A percentile compares a stretch with the other conserved stretches of the same genome.
phyloP scores from a whole-genome alignment of 495 filamentous ascomycete genomes.

The Trichoderma reesei region DNA sequence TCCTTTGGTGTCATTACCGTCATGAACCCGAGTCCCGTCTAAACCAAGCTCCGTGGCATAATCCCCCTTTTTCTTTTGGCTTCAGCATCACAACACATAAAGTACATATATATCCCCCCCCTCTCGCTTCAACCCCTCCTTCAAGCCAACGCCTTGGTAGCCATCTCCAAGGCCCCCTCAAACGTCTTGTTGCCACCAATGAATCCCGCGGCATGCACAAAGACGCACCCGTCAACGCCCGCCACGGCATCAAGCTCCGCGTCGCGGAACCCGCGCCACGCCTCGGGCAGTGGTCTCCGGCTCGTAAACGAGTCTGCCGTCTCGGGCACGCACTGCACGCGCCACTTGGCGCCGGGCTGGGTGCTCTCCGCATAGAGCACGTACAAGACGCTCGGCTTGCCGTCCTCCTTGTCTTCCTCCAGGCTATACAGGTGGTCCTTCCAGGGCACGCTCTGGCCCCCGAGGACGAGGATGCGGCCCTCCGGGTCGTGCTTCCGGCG shows the following conservation, averaged over 20 bases:
- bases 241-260: conserved; percentile 64
- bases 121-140: no score
- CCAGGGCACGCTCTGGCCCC: conserved; percentile 72
- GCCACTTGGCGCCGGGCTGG: conserved; percentile 67
- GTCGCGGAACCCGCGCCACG: conserved; percentile 85
- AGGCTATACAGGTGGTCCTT: conserved; percentile 89
- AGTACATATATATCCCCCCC: no score
- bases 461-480: conserved; percentile 73
- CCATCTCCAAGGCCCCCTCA: conserved; percentile 84
- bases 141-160: conserved; percentile 55
- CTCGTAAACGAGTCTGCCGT: conserved; percentile 78
- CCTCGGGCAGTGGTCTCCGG: conserved; percentile 78
- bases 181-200: conserved; percentile 90
- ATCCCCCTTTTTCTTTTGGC: no score
- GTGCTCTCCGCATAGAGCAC: conserved; percentile 86
- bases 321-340: conserved; percentile 78
- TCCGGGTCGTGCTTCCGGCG: conserved; percentile 56
- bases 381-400: conserved; percentile 58
- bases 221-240: conserved; percentile 70
- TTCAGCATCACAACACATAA: no score
- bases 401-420: conserved; percentile 57
- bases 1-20: no score
- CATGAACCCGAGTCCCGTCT: no score
- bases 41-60: no score
- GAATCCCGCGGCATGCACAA: conserved; percentile 90